phyloP scores from a whole-genome alignment of 176 grass and related monocot species.

The Chrysopogon serrulatus region DNA sequence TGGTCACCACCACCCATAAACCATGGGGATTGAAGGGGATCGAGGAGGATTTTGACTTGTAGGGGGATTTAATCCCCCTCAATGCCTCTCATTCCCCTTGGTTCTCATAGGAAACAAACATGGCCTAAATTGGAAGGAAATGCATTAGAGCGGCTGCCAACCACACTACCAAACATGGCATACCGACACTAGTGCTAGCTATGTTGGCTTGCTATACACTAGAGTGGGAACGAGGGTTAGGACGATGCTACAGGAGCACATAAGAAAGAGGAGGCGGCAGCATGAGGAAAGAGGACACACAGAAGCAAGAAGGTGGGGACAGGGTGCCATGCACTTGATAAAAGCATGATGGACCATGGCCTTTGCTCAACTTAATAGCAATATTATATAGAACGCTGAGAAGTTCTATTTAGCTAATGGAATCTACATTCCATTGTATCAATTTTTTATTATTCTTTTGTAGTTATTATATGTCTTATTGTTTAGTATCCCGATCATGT shows the following conservation, averaged over 20 bases:
- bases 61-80: too few relatives aligned
- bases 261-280: not conserved
- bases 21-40: too few relatives aligned
- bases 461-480: too few relatives aligned
- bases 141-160: not conserved
- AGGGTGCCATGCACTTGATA: not conserved
- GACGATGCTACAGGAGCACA: not conserved
- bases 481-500: not conserved
- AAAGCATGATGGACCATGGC: not conserved
- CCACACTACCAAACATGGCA: not conserved
- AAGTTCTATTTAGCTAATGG: not conserved
- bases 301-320: not conserved
- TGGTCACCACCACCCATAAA: too few relatives aligned
- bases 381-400: not conserved
- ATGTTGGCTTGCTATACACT: not conserved
- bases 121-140: too few relatives aligned
- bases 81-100: too few relatives aligned
- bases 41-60: too few relatives aligned
- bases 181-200: not conserved
- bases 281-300: not conserved
- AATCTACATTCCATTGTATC: not conserved
- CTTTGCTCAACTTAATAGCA: not conserved
- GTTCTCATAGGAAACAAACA: too few relatives aligned
- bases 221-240: not conserved
- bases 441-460: too few relatives aligned